These are phyloP conservation scores for Termitomyces sp. DNA, from an alignment of 768 basidiomycete genomes.

Conservation along the genomic window DNA sequence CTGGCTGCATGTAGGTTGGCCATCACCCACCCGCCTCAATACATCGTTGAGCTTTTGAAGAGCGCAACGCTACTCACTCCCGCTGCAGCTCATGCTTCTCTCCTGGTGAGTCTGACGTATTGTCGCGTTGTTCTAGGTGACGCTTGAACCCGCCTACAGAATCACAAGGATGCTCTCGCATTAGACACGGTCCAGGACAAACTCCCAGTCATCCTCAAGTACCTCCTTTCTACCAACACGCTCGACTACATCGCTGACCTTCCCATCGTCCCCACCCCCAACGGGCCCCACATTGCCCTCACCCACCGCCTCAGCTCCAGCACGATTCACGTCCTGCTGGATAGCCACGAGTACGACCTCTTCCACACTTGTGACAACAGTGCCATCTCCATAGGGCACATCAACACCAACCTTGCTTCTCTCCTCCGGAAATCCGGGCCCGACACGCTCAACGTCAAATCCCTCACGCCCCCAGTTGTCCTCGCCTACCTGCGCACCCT, in stretches of 20 bases:
- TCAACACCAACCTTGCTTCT: conserved; percentile 19
- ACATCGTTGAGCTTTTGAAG: conserved; percentile 24
- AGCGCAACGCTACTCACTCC: conserved; percentile 21
- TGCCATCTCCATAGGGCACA: conserved; percentile 22
- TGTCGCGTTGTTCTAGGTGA: background rate
- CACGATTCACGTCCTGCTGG: conserved; percentile 21
- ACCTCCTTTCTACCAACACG: conserved; percentile 27
- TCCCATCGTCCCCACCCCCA: conserved; percentile 26
- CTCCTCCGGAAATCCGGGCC: conserved; percentile 19
- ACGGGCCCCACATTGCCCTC: conserved; percentile 17
- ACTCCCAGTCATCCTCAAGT: conserved; percentile 18
- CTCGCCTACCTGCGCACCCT: conserved; percentile 20
- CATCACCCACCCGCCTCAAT: conserved; percentile 28
- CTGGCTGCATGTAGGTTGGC: conserved; percentile 27
- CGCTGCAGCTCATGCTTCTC: conserved; percentile 18
- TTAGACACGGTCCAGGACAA: conserved; percentile 1
- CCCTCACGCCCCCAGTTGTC: conserved; percentile 20
- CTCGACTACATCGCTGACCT: conserved; percentile 28
- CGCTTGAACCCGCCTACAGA: conserved; percentile 7
- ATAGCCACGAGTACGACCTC: conserved; percentile 19
- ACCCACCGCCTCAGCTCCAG: background rate
- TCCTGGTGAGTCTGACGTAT: conserved; percentile 21
- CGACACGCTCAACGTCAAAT: conserved; percentile 23
- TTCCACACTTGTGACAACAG: conserved; percentile 24
- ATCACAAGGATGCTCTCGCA: conserved; percentile 6